phyloP scores from a whole-genome alignment of 257 asterid species.

The Capsicum rhomboideum region DNA sequence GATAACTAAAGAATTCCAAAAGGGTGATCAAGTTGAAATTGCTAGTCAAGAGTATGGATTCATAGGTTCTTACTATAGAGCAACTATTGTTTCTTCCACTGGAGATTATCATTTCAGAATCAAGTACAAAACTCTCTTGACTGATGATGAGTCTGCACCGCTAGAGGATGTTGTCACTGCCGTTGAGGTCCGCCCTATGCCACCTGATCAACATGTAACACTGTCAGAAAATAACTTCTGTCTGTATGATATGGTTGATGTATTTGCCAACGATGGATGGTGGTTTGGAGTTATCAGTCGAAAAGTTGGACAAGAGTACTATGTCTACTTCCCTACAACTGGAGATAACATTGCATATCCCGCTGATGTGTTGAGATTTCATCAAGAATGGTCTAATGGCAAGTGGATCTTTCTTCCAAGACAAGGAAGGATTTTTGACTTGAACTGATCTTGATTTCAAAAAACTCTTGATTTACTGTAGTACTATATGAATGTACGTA shows the following conservation, averaged over 20 bases:
- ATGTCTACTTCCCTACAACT: background rate
- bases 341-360: background rate
- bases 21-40: slow-evolving; percentile 1
- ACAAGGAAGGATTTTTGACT: background rate
- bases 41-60: slow-evolving; percentile 9
- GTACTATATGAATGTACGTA: too few species aligned
- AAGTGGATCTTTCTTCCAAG: background rate
- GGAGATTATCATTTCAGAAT: background rate
- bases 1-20: background rate
- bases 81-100: background rate
- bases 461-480: background rate
- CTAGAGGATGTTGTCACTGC: background rate
- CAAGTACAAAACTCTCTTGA: slow-evolving; percentile 6
- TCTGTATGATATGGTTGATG: slow-evolving; percentile 1
- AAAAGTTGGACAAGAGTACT: background rate
- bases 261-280: slow-evolving; percentile 14
- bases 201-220: background rate
- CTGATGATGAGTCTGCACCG: background rate
- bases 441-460: background rate
- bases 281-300: slow-evolving; percentile 11
- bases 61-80: slow-evolving; percentile 5
- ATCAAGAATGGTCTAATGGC: background rate
- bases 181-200: background rate
- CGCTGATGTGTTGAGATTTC: background rate
- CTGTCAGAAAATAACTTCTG: background rate